These are phyloP conservation scores for Monilinia aucupariae DNA, from an alignment of 2,329 filamentous ascomycete species.

Conservation along the genomic window DNA sequence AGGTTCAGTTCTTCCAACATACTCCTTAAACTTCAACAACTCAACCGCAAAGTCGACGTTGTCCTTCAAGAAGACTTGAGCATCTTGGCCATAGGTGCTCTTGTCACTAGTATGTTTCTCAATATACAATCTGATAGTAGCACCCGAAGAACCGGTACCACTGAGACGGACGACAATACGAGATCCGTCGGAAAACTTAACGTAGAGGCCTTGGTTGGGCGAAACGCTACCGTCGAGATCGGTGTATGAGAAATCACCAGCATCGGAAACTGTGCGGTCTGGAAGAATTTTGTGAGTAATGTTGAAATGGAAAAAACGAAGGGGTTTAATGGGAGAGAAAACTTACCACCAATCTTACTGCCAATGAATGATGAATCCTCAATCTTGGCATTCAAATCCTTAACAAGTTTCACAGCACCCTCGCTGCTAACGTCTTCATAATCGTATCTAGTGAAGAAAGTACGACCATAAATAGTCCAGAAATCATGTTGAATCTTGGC, in stretches of 20 bases:
- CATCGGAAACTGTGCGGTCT: constrained; percentile 77
- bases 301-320: constrained; percentile 12
- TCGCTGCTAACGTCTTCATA: constrained; percentile 93
- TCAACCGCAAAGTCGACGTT: constrained; percentile 81
- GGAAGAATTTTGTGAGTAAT: not conserved
- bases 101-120: constrained; percentile 88
- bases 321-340: constrained; percentile 20
- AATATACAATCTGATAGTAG: constrained; percentile 93
- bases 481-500: constrained; percentile 95
- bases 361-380: constrained; percentile 70
- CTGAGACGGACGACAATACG: constrained; percentile 93
- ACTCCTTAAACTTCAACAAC: constrained; percentile 89
- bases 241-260: constrained; percentile 96
- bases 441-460: constrained; percentile 98
- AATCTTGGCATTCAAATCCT: constrained; percentile 72
- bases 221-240: constrained; percentile 96
- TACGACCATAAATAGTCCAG: constrained; percentile 93
- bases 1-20: constrained; percentile 84
- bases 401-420: constrained; percentile 84
- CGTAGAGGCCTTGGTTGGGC: constrained; percentile 92
- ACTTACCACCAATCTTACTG: constrained; percentile 66
- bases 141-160: constrained; percentile 89
- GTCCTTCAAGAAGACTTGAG: constrained; percentile 88
- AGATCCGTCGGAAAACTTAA: constrained; percentile 90
- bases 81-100: constrained; percentile 71